Evolutionary conservation across 306 rosid species (phyloP).

Genomic region (Castanospermum australe): DNA sequence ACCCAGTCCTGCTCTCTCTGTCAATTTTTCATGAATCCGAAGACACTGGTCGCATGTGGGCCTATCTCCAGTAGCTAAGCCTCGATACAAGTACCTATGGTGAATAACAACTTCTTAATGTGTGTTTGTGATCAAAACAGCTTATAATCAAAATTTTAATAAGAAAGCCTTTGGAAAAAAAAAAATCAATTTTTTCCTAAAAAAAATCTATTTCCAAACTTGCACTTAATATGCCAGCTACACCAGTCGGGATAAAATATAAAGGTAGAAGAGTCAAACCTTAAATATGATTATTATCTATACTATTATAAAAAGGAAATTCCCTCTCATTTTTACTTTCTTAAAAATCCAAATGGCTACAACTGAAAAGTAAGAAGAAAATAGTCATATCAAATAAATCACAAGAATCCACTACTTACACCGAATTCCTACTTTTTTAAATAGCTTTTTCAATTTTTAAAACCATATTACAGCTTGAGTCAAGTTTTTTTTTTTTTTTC

Average conservation of each 20-base stretch:
- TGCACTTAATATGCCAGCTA: not conserved
- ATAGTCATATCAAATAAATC: not conserved
- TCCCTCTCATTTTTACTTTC: not conserved
- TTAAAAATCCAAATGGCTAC: not conserved
- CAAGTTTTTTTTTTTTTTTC: not conserved
- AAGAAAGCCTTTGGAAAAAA: too few species aligned
- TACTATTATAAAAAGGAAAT: not conserved
- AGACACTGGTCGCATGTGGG: conserved; percentile 96
- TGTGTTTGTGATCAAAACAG: too few species aligned
- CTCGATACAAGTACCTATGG: conserved; percentile 87
- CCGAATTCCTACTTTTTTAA: not conserved
- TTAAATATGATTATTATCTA: not conserved
- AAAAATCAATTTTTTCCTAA: too few species aligned
- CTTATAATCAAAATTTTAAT: too few species aligned
- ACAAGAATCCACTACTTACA: not conserved
- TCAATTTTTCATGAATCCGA: conserved; percentile 85
- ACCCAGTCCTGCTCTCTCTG: conserved; percentile 91
- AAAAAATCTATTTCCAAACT: too few species aligned
- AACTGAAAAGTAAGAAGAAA: not conserved
- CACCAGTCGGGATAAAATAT: not conserved
- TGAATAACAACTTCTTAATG: conserved; percentile 20
- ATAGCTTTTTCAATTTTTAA: not conserved
- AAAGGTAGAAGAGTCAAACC: not conserved
- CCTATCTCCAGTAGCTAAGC: conserved; percentile 93
- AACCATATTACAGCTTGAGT: not conserved